Conservation (phyloP, 2,329 filamentous ascomycete species). For the Apiospora kogelbergensis region DNA sequence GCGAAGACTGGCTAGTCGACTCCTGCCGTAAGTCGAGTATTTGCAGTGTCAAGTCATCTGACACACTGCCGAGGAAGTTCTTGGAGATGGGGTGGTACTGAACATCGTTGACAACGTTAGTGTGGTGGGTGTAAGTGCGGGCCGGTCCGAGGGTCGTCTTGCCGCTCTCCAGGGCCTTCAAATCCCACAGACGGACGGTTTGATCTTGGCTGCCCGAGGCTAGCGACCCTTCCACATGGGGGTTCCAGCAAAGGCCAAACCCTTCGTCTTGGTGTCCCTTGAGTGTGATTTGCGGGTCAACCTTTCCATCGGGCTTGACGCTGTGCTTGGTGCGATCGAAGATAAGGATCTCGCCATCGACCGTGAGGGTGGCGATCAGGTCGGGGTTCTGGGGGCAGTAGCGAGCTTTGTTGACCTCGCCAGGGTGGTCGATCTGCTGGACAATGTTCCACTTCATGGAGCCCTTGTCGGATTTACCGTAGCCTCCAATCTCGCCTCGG, state of each 20-base stretch:
- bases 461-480: conserved; percentile 74
- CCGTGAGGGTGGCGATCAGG: conserved; percentile 89
- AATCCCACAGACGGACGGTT: conserved; percentile 89
- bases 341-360: conserved; percentile 84
- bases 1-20: conserved; percentile 65
- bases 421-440: conserved; percentile 94
- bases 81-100: conserved; percentile 89
- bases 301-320: conserved; percentile 68
- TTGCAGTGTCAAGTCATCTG: conserved; percentile 91
- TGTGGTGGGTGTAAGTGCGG: conserved; percentile 83
- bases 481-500: conserved; percentile 89
- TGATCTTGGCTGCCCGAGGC: conserved; percentile 90
- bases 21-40: conserved; percentile 81
- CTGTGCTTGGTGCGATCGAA: conserved; percentile 97
- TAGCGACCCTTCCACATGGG: conserved; percentile 76
- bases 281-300: conserved; percentile 82
- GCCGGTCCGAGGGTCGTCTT: conserved; percentile 70
- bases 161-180: conserved; percentile 70
- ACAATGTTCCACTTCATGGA: conserved; percentile 87
- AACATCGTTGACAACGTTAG: conserved; percentile 92
- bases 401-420: conserved; percentile 96
- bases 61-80: conserved; percentile 87
- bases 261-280: conserved; percentile 85
- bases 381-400: conserved; percentile 98
- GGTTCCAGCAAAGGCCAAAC: conserved; percentile 91